phyloP scores from a whole-genome alignment of 179 eudicot genomes.

The Spergularia azorica region DNA sequence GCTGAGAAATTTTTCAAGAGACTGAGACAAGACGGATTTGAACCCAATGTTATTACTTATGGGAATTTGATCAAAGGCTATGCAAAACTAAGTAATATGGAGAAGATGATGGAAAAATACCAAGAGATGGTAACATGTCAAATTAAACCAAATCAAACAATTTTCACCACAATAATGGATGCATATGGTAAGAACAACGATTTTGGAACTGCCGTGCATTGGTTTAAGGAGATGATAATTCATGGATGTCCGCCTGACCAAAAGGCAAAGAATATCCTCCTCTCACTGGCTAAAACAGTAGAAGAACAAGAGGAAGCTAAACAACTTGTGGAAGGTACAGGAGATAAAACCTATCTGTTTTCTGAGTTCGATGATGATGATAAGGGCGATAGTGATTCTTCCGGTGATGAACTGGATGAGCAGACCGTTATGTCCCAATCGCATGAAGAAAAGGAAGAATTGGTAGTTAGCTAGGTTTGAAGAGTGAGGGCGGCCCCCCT shows the following conservation, averaged over 20 bases:
- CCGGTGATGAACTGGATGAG: conserved; percentile 21
- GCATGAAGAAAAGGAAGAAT: conserved; percentile 12
- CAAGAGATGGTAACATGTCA: conserved; percentile 63
- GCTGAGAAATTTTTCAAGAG: conserved; percentile 88
- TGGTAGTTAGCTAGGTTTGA: conserved; percentile 1
- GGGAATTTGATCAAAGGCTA: conserved; percentile 87
- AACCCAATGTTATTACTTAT: conserved; percentile 70
- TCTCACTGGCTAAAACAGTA: conserved; percentile 68
- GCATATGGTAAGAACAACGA: conserved; percentile 80
- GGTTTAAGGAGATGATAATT: conserved; percentile 91
- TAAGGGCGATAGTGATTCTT: conserved; percentile 16
- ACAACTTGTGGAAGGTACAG: conserved; percentile 41
- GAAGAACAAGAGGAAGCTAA: conserved; percentile 79
- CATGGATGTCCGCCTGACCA: conserved; percentile 75
- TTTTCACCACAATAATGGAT: conserved; percentile 90
- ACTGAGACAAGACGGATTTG: conserved; percentile 61
- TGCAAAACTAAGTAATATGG: conserved; percentile 60
- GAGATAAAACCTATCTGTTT: conserved; percentile 15
- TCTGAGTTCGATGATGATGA: conserved; percentile 26
- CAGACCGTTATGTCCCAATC: conserved; percentile 5
- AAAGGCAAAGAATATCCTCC: conserved; percentile 86
- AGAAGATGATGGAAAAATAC: conserved; percentile 79
- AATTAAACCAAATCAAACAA: conserved; percentile 70
- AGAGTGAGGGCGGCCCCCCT: background rate
- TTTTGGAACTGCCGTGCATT: conserved; percentile 73